Conservation (phyloP, 2,329 filamentous ascomycete species). For the Paramyrothecium sp. region DNA sequence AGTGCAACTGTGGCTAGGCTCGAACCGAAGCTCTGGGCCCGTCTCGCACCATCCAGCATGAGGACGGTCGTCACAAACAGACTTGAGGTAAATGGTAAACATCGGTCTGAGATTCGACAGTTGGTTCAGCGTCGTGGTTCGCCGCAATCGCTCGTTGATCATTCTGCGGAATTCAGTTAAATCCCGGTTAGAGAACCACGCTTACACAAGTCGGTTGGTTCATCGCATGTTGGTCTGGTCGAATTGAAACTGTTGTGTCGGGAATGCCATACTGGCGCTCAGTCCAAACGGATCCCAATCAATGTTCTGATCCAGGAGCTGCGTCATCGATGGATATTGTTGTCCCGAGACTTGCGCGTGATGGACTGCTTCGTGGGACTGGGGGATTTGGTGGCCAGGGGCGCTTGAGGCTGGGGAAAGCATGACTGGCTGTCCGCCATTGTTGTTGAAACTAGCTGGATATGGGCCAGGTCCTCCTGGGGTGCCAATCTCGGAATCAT, state of each 20-base stretch:
- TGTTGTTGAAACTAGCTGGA: constrained; percentile 50
- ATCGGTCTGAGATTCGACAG: too few relatives aligned
- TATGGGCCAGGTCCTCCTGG: constrained; percentile 66
- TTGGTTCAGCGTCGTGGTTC: too few relatives aligned
- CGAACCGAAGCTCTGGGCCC: too few relatives aligned
- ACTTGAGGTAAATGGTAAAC: too few relatives aligned
- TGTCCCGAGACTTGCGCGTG: constrained; percentile 25
- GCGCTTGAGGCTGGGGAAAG: constrained; percentile 39
- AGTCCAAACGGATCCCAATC: constrained; percentile 93
- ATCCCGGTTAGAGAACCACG: too few relatives aligned
- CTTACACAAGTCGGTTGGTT: constrained; percentile 1
- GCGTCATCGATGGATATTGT: constrained; percentile 63
- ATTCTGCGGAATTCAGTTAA: too few relatives aligned
- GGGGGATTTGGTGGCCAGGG: constrained; percentile 32
- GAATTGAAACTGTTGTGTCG: constrained; percentile 78
- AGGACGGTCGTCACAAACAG: too few relatives aligned
- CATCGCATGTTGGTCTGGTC: constrained; percentile 57
- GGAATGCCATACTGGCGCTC: constrained; percentile 93
- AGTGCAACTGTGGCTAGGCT: too few relatives aligned
- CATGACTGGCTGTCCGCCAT: constrained; percentile 39
- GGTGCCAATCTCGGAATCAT: constrained; percentile 73
- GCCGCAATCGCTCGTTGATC: too few relatives aligned
- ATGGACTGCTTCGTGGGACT: constrained; percentile 35
- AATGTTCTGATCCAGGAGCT: constrained; percentile 73
- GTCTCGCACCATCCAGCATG: too few relatives aligned